Evolutionary conservation across 2,329 filamentous ascomycete species (phyloP), one percentile per base, ranked within the genome.

Genomic region (Dissoconium aciculare): DNA sequence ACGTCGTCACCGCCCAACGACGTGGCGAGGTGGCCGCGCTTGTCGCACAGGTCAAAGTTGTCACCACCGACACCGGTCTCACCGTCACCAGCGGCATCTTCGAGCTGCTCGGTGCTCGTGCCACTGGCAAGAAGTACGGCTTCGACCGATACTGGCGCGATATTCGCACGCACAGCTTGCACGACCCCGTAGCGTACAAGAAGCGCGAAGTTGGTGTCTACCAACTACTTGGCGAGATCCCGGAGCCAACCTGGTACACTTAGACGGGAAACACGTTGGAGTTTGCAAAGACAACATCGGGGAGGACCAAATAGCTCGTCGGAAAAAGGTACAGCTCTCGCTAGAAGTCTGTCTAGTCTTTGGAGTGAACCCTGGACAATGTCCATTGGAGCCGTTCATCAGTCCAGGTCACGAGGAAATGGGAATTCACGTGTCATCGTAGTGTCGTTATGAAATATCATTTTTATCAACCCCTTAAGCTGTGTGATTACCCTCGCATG

Each of bases 171-270:
- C 74, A 78, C 51, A 68, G 64, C 1, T 49, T 78, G 42, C 73
- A 78, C 52, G 74, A 78, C 49, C 73, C 72, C 0, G 71, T 78
- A 15, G 67, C 71, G 14, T 77, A 76, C 43, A 77, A 77, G 60
- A 71, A 74, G 34, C 52, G 66, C 3, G 72, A 78, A 51, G 42
- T 76, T 30, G 72, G 72, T 0, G 53, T 66, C 13, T 77, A 62
- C 45, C 57, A 64, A 23, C 43, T 78, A 32, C 42, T 75, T 29
- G 61, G 58, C 10, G 68, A 76, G 53, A 44, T 65, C 8, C 71
- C 71, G 1, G 60, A 65, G 49, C 62, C 67, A 10, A 70, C 65
- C 3, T 75, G 71, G 71, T 76, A 74, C 45, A 75, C 70, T 11
- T 71, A 35, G 29, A 34, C n/a, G 35, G 25, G 19, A 23, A 23